phyloP scores from a whole-genome alignment of 139 green algal genomes.

The Chlorella sp. region DNA sequence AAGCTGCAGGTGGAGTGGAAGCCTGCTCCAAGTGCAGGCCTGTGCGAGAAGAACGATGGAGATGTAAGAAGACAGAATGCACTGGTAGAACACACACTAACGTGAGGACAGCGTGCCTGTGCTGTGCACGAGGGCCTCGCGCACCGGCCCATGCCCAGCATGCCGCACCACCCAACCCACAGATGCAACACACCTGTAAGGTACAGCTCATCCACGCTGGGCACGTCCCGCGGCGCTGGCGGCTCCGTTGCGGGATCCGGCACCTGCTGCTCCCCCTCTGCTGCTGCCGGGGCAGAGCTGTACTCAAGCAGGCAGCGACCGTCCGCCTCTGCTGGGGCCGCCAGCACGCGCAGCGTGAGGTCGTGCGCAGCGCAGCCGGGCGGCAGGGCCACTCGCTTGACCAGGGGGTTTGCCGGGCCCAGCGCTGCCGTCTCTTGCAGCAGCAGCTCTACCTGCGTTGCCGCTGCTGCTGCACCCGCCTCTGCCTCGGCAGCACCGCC shows the following conservation, averaged over 20 bases:
- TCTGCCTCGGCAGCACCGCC: background rate
- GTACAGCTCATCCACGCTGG: slow-evolving; percentile 18
- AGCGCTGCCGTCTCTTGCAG: background rate
- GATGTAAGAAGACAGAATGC: too few relatives aligned
- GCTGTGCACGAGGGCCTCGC: too few relatives aligned
- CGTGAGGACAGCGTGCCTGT: too few relatives aligned
- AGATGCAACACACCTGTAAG: background rate
- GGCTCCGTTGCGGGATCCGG: slow-evolving; percentile 9
- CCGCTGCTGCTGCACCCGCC: background rate
- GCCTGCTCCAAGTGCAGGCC: too few relatives aligned
- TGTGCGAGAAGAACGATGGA: too few relatives aligned
- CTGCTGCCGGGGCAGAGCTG: background rate
- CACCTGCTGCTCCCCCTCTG: background rate
- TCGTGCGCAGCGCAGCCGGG: background rate
- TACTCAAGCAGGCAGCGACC: background rate
- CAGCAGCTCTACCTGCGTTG: background rate
- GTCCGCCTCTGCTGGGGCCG: background rate
- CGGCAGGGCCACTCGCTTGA: background rate
- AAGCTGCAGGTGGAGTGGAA: too few relatives aligned
- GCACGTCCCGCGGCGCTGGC: slow-evolving; percentile 2
- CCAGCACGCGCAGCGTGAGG: background rate
- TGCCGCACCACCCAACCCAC: background rate
- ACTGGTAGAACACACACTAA: too few relatives aligned
- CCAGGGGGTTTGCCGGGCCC: background rate
- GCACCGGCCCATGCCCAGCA: too few relatives aligned